Evolutionary conservation across 2,329 filamentous ascomycete species (phyloP), one percentile per base, ranked within the genome.

Genomic region (Arthrobotrys megalospora): DNA sequence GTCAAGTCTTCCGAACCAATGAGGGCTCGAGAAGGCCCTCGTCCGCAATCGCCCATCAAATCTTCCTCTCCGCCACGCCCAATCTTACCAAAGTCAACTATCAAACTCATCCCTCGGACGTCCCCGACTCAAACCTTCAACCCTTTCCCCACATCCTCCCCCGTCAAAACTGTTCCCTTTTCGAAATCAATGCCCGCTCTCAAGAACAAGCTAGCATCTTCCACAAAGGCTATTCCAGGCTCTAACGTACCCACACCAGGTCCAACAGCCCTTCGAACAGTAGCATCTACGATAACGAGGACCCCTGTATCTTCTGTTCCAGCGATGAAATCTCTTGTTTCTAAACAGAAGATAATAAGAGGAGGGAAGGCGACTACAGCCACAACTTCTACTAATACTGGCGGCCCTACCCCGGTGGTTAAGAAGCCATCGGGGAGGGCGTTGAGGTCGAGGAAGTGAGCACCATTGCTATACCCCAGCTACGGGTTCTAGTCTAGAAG

Each of bases 361-460:
- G 69, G 48, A 1, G 58, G 41, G 24, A 24, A 41, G 6, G 38
- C 53, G 10, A 64, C 21, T 6, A 38, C 41, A 5, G 41, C 53
- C n/a, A 24, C 60, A 12, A 38, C 24, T 8, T n/a, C 66, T 11
- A 21, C 53, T 10, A 55, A 12, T 36, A 14, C 63, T 8, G 36
- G 38, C 4, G 21, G 34, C 10, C 19, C 50, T 21, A 47, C 60
- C 6, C 67, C 67, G 0, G 34, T 60, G 12, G 8, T 10, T 28
- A 72, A 68, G 47, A 78, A 78, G 24, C 21, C 75, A 24, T 48
- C 65, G 6, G 67, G 67, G n/a, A 60, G 75, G 14, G 53, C 75
- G 5, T 62, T 78, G n/a, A 65, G 75, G 19, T 78, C 75, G 24
- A 67, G 75, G 36, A 78, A 78, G 34, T 78, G 14, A 72, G 34